Percentiles rank a stretch among this genome's conserved stretches.
These are phyloP conservation scores for Ustilago crameri DNA, from an alignment of 1,284 basidiomycete genomes.

Conservation along the genomic window DNA sequence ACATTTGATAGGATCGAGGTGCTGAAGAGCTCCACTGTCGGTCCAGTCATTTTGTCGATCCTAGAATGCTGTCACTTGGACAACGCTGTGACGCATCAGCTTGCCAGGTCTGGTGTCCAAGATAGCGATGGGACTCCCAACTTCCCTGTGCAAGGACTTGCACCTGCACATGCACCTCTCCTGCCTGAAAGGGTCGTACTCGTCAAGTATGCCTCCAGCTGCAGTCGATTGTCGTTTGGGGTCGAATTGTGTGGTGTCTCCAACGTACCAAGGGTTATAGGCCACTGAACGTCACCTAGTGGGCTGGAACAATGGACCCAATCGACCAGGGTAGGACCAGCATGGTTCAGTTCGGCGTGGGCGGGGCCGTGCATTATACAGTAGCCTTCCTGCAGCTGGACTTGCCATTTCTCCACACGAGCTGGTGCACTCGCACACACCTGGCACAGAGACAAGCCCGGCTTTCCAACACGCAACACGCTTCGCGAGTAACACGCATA, in stretches of 20 bases:
- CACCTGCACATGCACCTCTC: background rate
- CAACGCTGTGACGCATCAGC: too few relatives aligned
- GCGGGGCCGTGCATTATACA: slow-evolving; percentile 26
- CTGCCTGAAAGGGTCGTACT: background rate
- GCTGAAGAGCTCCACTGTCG: slow-evolving; percentile 66
- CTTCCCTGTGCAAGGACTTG: background rate
- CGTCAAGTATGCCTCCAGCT: background rate
- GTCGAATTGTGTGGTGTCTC: too few relatives aligned
- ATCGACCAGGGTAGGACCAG: slow-evolving; percentile 4
- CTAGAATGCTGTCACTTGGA: too few relatives aligned
- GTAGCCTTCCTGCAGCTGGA: slow-evolving; percentile 1
- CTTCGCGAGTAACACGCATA: too few relatives aligned
- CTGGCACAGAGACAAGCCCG: slow-evolving; percentile 1
- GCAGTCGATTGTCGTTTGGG: too few relatives aligned
- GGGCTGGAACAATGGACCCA: background rate
- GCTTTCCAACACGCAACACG: background rate
- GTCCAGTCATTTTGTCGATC: slow-evolving; percentile 20
- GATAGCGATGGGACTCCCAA: too few relatives aligned
- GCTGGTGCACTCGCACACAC: background rate
- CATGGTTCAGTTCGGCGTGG: slow-evolving; percentile 6
- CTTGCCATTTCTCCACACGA: background rate
- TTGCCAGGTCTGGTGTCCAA: too few relatives aligned
- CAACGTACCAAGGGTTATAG: background rate
- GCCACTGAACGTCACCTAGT: background rate
- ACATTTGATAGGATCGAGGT: slow-evolving; percentile 67